Evolutionary conservation across 495 filamentous ascomycete genomes (phyloP).

Genomic region (Talaromyces wortmannii): DNA sequence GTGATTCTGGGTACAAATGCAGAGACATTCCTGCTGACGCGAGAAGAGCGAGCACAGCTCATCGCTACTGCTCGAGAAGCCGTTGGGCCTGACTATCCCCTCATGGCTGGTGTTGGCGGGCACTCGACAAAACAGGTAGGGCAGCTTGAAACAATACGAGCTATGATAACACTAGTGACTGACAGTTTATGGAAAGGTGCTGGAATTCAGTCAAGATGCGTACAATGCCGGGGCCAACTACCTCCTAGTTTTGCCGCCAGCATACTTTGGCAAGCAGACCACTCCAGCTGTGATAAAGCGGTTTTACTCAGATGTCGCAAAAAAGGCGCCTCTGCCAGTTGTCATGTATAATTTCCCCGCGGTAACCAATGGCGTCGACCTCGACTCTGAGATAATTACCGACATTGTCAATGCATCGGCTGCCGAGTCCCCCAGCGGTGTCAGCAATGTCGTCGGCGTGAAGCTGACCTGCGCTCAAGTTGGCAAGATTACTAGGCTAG

Average conservation of each 20-base stretch:
- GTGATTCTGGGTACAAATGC: conserved; percentile 61
- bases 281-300: conserved; percentile 47
- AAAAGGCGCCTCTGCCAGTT: conserved; percentile 44
- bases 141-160: background rate
- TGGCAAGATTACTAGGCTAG: conserved; percentile 55
- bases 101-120: conserved; percentile 58
- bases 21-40: conserved; percentile 58
- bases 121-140: conserved; percentile 53
- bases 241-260: conserved; percentile 53
- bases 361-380: conserved; percentile 64
- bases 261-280: conserved; percentile 58
- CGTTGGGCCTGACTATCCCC: conserved; percentile 42
- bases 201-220: conserved; percentile 53
- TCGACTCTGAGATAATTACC: conserved; percentile 56
- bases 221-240: conserved; percentile 51
- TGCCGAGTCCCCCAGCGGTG: conserved; percentile 33
- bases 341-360: conserved; percentile 69
- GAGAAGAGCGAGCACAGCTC: conserved; percentile 48
- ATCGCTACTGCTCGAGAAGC: conserved; percentile 44
- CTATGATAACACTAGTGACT: background rate
- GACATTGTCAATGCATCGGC: conserved; percentile 38
- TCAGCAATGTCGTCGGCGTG: conserved; percentile 52
- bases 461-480: conserved; percentile 67
- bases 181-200: conserved; percentile 14
- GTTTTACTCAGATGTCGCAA: conserved; percentile 56